Percentiles rank a stretch among this genome's conserved stretches.
phyloP scores from a whole-genome alignment of 176 grass and related monocot species.

The Thalia dealbata region DNA sequence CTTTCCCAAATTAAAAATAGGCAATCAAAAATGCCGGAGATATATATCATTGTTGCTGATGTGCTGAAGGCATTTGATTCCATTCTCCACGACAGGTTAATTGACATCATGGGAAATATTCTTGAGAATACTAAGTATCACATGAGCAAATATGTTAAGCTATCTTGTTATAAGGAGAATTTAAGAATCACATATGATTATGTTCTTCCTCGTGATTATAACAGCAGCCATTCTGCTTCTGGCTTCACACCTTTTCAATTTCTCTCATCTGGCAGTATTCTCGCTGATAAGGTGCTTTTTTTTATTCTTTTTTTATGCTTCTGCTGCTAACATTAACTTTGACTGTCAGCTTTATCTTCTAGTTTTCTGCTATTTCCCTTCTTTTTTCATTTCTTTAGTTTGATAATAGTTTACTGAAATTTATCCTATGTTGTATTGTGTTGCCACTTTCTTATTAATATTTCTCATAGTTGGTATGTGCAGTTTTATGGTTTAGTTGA shows the following conservation, averaged over 20 bases:
- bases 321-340: no score
- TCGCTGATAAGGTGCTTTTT: slow-evolving; percentile 55
- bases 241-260: slow-evolving; percentile 44
- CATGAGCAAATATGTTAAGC: slow-evolving; percentile 39
- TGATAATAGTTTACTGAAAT: no score
- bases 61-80: slow-evolving; percentile 82
- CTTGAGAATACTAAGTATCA: slow-evolving; percentile 47
- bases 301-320: neutral
- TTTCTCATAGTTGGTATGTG: no score
- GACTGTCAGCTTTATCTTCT: no score
- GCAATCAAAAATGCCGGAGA: slow-evolving; percentile 23
- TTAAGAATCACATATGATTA: slow-evolving; percentile 27
- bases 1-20: slow-evolving; percentile 35
- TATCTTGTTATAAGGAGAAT: slow-evolving; percentile 36
- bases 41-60: slow-evolving; percentile 91
- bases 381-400: no score
- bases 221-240: slow-evolving; percentile 11
- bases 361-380: no score
- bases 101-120: slow-evolving; percentile 42
- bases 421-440: no score
- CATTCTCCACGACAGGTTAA: slow-evolving; percentile 54
- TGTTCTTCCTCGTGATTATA: slow-evolving; percentile 34
- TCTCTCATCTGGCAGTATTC: slow-evolving; percentile 41
- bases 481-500: no score
- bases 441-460: no score